Conservation (phyloP, 805 yeast genomes). For the Saturnispora sanitii region DNA sequence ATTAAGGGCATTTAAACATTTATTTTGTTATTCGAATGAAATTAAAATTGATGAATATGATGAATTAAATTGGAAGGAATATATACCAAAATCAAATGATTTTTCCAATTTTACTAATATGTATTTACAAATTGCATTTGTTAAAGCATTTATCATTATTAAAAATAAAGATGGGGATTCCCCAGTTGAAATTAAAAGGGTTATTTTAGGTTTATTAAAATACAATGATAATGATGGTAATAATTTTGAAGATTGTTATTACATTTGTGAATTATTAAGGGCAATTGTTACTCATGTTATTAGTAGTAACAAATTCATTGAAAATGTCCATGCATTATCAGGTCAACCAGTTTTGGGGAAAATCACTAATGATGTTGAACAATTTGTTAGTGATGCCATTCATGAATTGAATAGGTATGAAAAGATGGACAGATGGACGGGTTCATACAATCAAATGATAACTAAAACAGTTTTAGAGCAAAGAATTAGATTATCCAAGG, state of each 20-base stretch:
- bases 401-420: slow-evolving; percentile 65
- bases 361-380: slow-evolving; percentile 22
- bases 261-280: slow-evolving; percentile 47
- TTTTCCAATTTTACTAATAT: slow-evolving; percentile 63
- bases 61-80: slow-evolving; percentile 27
- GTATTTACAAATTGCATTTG: slow-evolving; percentile 61
- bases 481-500: slow-evolving; percentile 48
- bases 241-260: slow-evolving; percentile 62
- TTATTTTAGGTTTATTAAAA: slow-evolving; percentile 61
- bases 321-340: slow-evolving; percentile 17
- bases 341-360: slow-evolving; percentile 2
- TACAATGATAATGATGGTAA: slow-evolving; percentile 83
- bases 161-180: slow-evolving; percentile 51
- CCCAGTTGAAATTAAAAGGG: slow-evolving; percentile 46
- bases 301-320: slow-evolving; percentile 19
- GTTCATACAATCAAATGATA: slow-evolving; percentile 53
- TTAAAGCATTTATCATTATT: slow-evolving; percentile 48
- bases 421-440: slow-evolving; percentile 79
- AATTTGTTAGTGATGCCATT: slow-evolving; percentile 38
- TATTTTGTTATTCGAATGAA: slow-evolving; percentile 61
- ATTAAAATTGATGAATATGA: slow-evolving; percentile 18
- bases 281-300: slow-evolving; percentile 35
- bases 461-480: slow-evolving; percentile 48
- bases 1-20: slow-evolving; percentile 52
- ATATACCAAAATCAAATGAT: slow-evolving; percentile 71